phyloP scores from a whole-genome alignment of 306 rosid species.

The Echinosophora koreensis region DNA sequence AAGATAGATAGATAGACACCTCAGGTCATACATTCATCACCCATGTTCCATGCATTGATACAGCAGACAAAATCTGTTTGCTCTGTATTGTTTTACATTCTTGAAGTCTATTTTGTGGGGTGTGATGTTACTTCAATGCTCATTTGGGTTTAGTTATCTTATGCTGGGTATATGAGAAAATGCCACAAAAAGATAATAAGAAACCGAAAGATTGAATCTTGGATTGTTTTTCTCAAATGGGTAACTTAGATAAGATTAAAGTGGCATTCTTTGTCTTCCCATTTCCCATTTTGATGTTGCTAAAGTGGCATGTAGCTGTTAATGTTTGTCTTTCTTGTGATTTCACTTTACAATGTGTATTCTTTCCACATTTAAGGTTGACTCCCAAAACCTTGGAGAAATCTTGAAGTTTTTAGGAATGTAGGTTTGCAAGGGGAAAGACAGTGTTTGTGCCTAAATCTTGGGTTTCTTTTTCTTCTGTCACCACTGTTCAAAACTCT shows the following conservation, averaged over 20 bases:
- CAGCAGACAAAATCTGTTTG: background rate
- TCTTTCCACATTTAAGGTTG: background rate
- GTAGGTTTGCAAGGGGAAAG: background rate
- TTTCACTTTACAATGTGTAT: constrained; percentile 3
- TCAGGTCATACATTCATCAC: constrained; percentile 51
- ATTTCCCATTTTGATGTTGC: background rate
- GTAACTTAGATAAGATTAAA: constrained; percentile 15
- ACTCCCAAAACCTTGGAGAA: background rate
- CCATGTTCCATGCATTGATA: background rate
- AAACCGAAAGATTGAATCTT: constrained; percentile 43
- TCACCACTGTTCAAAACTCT: no score
- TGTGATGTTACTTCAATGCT: background rate
- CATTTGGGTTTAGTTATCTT: background rate
- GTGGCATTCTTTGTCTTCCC: background rate
- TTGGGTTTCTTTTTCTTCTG: no score
- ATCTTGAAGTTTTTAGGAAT: constrained; percentile 10
- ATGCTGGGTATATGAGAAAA: constrained; percentile 1
- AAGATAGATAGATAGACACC: constrained; percentile 40
- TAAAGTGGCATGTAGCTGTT: background rate
- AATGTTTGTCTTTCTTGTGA: background rate
- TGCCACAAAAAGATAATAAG: background rate
- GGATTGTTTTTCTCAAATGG: background rate
- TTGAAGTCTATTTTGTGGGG: background rate
- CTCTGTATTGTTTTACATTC: background rate
- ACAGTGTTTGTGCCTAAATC: no score